Evolutionary conservation across 495 filamentous ascomycete genomes (phyloP), one percentile per base, ranked within the genome.

Genomic region (Trichoderma virens): DNA sequence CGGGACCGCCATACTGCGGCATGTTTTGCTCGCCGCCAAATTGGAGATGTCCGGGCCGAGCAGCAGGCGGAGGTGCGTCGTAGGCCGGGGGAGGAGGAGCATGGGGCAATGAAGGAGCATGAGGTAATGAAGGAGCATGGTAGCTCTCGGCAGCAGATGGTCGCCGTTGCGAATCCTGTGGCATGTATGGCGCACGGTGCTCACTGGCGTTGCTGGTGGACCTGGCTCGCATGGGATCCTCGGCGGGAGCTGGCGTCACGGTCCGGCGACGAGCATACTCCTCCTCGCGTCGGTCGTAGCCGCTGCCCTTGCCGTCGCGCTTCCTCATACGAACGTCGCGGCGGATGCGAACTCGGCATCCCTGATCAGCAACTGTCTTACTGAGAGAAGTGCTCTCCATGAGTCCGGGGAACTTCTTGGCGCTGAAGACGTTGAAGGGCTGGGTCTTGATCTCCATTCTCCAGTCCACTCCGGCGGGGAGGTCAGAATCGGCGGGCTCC

Each of bases 351-450:
- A 98, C 94, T 65, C 95, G 92, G 73, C 94, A 98, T 45, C 94
- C 94, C 75, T 98, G 94, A 73, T 98, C 94, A 9, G 94, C 93
- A 64, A 98, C 92, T 43, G 90, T 87, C 54, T 92, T 88, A 70
- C 93, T 97, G 39, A 98, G 80, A 5, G 82, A 78, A 0, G 94
- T 98, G 75, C 92, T 97, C 75, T 94, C 93, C 1, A 91, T 87
- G 68, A 98, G 78, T 13, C 94, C 94, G 41, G 94, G 94, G 79
- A 98, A 98, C 79, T 97, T 98, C 86, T 98, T 98, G 28, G 94
- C 94, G 69, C 92, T 97, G 79, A 87, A 98, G 11, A 98, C 95
- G 6, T 82, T 86, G 72, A 98, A 98, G 1, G 90, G 88, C 25
- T 80, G 76, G 0, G 93, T 95, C 76, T 95, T 91, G 64, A 97